phyloP scores from a whole-genome alignment of 805 yeast species.

The Sugiyamaella valdiviana region DNA sequence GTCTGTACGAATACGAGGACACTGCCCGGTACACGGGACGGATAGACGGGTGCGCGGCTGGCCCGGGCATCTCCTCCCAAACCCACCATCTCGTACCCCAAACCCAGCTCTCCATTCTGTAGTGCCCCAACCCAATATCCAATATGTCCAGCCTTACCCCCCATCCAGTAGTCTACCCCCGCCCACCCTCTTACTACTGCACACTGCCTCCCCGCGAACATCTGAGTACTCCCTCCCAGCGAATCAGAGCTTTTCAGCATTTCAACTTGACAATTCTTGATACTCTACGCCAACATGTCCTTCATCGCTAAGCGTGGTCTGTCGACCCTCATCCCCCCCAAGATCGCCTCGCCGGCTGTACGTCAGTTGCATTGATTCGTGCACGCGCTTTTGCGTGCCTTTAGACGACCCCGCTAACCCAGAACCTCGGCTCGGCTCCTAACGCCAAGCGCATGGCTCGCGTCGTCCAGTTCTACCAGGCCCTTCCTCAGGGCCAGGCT shows the following conservation, averaged over 20 bases:
- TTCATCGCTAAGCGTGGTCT: conserved; percentile 85
- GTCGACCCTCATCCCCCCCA: conserved; percentile 96
- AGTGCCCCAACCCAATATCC: not conserved
- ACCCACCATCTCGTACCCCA: no score
- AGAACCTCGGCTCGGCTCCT: conserved; percentile 92
- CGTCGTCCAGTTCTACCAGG: conserved; percentile 92
- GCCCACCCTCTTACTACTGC: not conserved
- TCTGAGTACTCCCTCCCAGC: conserved; percentile 1
- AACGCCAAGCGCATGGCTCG: conserved; percentile 94
- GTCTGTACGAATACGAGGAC: not conserved
- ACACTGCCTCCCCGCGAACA: conserved; percentile 1
- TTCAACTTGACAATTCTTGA: not conserved
- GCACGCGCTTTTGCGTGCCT: not conserved
- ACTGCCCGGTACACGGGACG: no score
- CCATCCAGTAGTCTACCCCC: not conserved
- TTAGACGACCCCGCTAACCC: conserved; percentile 12
- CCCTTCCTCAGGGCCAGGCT: conserved; percentile 90
- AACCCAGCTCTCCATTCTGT: no score
- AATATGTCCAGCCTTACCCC: not conserved
- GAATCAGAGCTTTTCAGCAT: conserved; percentile 1
- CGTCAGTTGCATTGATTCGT: no score
- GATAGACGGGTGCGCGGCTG: no score
- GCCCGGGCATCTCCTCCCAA: no score
- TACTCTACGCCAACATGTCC: conserved; percentile 42
- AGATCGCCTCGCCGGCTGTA: conserved; percentile 93